Conservation (phyloP, 2,329 filamentous ascomycete genomes). For the Fusarium metavorans region DNA sequence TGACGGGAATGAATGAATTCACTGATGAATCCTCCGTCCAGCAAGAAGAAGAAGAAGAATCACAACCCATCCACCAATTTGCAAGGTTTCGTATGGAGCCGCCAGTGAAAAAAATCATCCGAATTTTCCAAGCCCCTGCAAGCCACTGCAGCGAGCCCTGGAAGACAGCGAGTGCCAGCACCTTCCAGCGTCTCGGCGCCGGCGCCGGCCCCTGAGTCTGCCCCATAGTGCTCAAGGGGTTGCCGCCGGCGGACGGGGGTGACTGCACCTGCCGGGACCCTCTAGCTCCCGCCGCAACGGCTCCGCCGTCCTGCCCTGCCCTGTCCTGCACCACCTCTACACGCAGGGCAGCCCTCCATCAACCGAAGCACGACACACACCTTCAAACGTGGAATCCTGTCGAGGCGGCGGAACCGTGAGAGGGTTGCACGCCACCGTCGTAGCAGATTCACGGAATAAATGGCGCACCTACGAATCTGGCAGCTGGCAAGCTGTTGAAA, state of each 20-base stretch:
- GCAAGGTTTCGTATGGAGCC: conserved; percentile 13
- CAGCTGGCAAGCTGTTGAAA: conserved; percentile 1
- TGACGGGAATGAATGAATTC: conserved; percentile 31
- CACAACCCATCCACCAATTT: conserved; percentile 12
- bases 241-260: conserved; percentile 15
- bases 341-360: not conserved
- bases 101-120: conserved; percentile 21
- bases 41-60: conserved; percentile 1
- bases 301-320: conserved; percentile 13
- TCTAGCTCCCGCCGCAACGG: conserved; percentile 22
- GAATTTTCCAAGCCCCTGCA: conserved; percentile 19
- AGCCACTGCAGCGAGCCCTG: conserved; percentile 25
- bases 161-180: conserved; percentile 4
- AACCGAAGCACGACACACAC: conserved; percentile 29
- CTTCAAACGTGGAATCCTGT: conserved; percentile 13
- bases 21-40: not conserved
- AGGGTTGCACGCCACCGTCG: conserved; percentile 36
- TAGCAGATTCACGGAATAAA: conserved; percentile 28
- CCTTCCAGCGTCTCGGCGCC: conserved; percentile 31
- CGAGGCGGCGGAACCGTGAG: conserved; percentile 6
- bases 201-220: not conserved
- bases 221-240: not conserved
- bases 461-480: conserved; percentile 35
- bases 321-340: conserved; percentile 14
- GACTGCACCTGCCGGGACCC: conserved; percentile 29